Conservation (phyloP, 441 rosid species). For the Breynia disticha region DNA sequence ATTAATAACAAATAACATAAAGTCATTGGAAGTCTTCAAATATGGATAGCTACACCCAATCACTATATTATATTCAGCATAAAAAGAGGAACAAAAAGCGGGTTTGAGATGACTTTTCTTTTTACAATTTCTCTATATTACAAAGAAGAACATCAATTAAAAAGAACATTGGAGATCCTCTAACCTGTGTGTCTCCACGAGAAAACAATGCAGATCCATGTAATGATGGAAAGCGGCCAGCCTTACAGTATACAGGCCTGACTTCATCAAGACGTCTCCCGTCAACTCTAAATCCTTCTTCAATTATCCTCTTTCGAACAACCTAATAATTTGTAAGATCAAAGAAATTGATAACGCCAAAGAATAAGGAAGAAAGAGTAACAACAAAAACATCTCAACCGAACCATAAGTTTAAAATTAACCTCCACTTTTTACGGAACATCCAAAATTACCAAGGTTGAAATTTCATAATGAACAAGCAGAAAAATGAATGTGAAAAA, state of each 20-base stretch:
- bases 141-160: neutral
- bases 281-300: constrained; percentile 85
- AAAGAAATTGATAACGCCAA: neutral
- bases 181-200: constrained; percentile 97
- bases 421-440: no score
- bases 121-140: neutral
- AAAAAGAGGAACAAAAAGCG: no score
- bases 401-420: no score
- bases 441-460: constrained; percentile 4
- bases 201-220: constrained; percentile 92
- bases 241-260: constrained; percentile 76
- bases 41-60: no score
- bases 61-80: no score
- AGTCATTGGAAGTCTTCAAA: no score
- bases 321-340: constrained; percentile 42
- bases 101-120: no score
- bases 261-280: constrained; percentile 89
- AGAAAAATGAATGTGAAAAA: neutral
- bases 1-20: no score
- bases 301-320: constrained; percentile 76
- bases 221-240: constrained; percentile 55
- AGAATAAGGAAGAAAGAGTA: no score
- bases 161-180: constrained; percentile 4
- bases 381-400: no score
- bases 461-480: neutral